Evolutionary conservation across 495 filamentous ascomycete species (phyloP), one percentile per base, ranked within the genome.

Genomic region (Annulohypoxylon stygium): DNA sequence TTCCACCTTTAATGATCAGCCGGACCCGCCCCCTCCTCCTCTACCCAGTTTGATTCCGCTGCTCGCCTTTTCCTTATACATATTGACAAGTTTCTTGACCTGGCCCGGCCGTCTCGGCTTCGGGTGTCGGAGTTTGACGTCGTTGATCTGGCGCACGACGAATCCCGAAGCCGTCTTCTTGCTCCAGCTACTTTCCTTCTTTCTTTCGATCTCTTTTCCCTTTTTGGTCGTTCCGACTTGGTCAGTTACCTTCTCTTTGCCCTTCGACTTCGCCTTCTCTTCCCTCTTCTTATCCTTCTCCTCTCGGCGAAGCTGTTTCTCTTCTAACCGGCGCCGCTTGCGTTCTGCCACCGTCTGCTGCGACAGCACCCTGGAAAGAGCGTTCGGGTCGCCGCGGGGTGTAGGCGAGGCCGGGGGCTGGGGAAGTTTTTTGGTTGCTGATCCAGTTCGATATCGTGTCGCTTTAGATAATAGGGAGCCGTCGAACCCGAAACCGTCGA

Each of bases 311-410:
- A 62, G 39, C 39, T 67, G 54, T 48, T 78, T 78, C 43, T 78
- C 75, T 16, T 76, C 73, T 5, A 69, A 50, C n/a, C 76, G 70
- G 7, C 70, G 76, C 67, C 89, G 93, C 68, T 88, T 93, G 81
- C 96, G 94, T 70, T 98, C 95, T 18, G 87, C 87, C 6, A 89
- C 88, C 5, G 90, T 92, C 39, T 98, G 85, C 76, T 97, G 96
- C 4, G 92, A 86, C 1, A 68, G 57, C 7, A 65, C 58, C 23
- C 51, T 77, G n/a, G 69, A 65, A 18, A 76, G 11, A 3, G 72
- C 51, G 3, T 69, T 63, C 2, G 61, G 51, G 14, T 65, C 70
- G 7, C 67, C 61, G n/a, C 30, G 66, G n/a, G 71, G 26, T 0
- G 65, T 33, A 6, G 30, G 34, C 10, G 39, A 47, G 18, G 66